A percentile compares a stretch with the other conserved stretches of the same genome.
These are phyloP conservation scores for Pseudopediastrum boryanum DNA, from an alignment of 139 green algal species.

Conservation along the genomic window DNA sequence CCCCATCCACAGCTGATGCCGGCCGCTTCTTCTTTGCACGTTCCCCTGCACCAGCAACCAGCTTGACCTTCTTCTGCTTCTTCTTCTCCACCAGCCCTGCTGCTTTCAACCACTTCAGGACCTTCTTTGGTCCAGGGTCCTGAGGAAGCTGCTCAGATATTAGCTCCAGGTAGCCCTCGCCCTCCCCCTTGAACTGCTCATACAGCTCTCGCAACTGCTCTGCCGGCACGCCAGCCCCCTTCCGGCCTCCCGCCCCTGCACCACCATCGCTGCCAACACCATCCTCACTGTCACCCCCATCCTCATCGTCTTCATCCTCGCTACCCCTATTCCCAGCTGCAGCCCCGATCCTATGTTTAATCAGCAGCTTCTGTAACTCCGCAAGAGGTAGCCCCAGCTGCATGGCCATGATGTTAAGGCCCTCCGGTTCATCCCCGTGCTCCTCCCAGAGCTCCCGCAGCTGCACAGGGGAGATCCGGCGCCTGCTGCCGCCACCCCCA, in stretches of 20 bases:
- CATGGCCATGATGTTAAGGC: slow-evolving; percentile 32
- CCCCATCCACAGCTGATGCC: neutral
- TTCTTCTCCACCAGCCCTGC: slow-evolving; percentile 7
- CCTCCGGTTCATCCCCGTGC: slow-evolving; percentile 36
- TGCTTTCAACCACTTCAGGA: slow-evolving; percentile 21
- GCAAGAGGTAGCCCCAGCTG: slow-evolving; percentile 12
- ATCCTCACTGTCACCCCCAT: neutral
- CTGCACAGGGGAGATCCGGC: neutral
- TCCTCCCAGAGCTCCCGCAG: slow-evolving; percentile 32
- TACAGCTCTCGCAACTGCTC: slow-evolving; percentile 33
- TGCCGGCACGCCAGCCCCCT: neutral
- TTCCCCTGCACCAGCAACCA: neutral
- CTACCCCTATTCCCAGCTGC: slow-evolving; percentile 12
- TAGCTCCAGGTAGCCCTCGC: slow-evolving; percentile 34
- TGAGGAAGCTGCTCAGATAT: slow-evolving; percentile 54
- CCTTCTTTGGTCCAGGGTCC: slow-evolving; percentile 32
- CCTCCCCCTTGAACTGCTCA: slow-evolving; percentile 15
- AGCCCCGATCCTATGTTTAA: slow-evolving; percentile 21
- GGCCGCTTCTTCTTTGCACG: slow-evolving; percentile 4
- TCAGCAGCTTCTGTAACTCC: slow-evolving; percentile 33
- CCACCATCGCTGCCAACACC: neutral
- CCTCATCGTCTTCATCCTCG: neutral
- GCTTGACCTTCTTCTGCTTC: neutral
- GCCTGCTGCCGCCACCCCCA: neutral
- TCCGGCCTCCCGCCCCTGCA: neutral